Base-by-base conservation (phyloP, 2,329 filamentous ascomycete species). In the Cytospora leucostoma region DNA sequence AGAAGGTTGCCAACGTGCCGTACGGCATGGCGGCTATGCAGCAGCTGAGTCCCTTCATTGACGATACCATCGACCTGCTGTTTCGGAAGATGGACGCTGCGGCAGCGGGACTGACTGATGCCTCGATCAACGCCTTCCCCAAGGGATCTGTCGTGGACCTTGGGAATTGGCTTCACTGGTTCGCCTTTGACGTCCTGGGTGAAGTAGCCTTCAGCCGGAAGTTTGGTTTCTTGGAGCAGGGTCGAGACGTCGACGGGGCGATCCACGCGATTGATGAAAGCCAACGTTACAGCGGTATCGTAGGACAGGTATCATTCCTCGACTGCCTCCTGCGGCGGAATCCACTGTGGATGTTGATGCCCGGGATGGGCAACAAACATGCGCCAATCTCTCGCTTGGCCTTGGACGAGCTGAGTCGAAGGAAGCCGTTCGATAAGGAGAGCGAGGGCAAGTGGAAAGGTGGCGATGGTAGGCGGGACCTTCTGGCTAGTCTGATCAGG, bases 11-110 rank as follows among this genome's bases (percentile, higher is more conserved):
- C 67, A 81, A 80, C 56, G 78, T 80, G 40, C 79, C 81, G 0
- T 84, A 84, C 70, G 79, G 77, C 71, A 82, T 84, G 81, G 77
- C 78, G 0, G 78, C 79, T 8, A 83, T 83, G 81, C 78, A 80
- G 65, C 78, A 82, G 71, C 77, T 82, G 38, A 76, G 76, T 59
- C 78, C 78, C 13, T 82, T 81, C 61, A 82, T 84, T 69, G 75
- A 84, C 69, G 80, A 82, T 65, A 81, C 79, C 17, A 78, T 84
- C 59, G 77, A 81, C 65, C 67, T 80, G 32, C 70, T 85, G 7
- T 71, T 75, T 40, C 65, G 66, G 33, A 80, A 79, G 64, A 72
- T 85, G 35, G 75, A 77, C 53, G 72, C 70, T 19, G 78, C 80
- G 61, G 65, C 63, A 10, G 40, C 32, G 44, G 55, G 49, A 10